phyloP scores from a whole-genome alignment of 2,329 filamentous ascomycete species.

The Fusarium praegraminearum region DNA sequence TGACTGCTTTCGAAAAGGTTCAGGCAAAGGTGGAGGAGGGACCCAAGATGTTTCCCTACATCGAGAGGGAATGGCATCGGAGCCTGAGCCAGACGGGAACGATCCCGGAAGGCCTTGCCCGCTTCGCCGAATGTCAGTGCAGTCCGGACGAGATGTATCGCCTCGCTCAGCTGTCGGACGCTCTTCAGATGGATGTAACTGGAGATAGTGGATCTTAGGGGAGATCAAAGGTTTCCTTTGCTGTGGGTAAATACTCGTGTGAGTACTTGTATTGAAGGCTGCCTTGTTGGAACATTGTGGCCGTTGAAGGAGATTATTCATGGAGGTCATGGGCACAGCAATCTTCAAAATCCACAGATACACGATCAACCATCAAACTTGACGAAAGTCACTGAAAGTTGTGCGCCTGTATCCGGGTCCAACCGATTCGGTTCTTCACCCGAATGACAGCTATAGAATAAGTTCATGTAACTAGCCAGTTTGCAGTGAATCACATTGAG shows the following conservation, averaged over 20 bases:
- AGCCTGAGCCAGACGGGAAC: neutral
- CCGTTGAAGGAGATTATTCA: too few species aligned
- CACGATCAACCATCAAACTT: too few species aligned
- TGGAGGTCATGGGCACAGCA: too few species aligned
- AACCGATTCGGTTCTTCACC: too few species aligned
- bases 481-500: neutral
- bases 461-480: neutral
- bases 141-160: neutral
- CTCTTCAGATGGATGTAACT: neutral
- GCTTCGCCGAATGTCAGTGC: neutral
- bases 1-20: neutral
- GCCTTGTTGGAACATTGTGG: too few species aligned
- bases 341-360: too few species aligned
- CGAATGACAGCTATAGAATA: too few species aligned
- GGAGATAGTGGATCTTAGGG: neutral
- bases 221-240: too few species aligned
- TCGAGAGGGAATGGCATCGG: neutral
- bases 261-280: too few species aligned
- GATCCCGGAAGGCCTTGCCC: neutral
- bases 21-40: neutral
- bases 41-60: neutral
- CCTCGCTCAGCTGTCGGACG: neutral
- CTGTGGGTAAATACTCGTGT: too few species aligned
- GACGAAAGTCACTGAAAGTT: too few species aligned
- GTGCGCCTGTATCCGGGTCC: too few species aligned